These are phyloP conservation scores for Mentha longifolia DNA, from an alignment of 257 asterid species.

Conservation along the genomic window DNA sequence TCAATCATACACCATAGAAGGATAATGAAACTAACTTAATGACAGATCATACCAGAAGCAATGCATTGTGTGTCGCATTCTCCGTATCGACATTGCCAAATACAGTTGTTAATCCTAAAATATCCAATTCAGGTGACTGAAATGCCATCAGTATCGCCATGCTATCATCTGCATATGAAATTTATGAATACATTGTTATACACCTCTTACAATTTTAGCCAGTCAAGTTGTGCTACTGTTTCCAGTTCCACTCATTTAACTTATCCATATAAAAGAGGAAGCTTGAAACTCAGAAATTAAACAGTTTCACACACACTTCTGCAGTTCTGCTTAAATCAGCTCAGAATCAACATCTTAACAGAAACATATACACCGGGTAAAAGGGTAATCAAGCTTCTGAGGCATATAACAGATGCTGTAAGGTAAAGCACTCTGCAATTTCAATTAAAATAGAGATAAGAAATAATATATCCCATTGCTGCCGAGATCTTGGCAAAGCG, in stretches of 20 bases:
- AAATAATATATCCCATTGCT: constrained; percentile 36
- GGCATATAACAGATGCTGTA: neutral
- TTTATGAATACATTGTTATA: constrained; percentile 24
- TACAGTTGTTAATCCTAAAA: constrained; percentile 86
- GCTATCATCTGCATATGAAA: constrained; percentile 69
- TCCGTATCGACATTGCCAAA: constrained; percentile 87
- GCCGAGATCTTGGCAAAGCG: constrained; percentile 58
- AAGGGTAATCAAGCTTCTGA: neutral
- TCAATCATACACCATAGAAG: constrained; percentile 18
- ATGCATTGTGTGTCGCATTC: constrained; percentile 85
- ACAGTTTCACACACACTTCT: too few species aligned
- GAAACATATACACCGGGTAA: neutral
- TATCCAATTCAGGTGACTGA: constrained; percentile 77
- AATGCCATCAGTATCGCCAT: constrained; percentile 96
- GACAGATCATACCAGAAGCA: constrained; percentile 74
- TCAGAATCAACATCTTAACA: neutral
- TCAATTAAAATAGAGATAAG: neutral
- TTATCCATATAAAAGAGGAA: too few species aligned
- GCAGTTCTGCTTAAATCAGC: neutral
- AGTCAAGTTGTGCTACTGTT: too few species aligned
- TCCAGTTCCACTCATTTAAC: too few species aligned
- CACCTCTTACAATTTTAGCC: neutral
- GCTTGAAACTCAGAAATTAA: too few species aligned
- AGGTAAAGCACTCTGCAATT: neutral
- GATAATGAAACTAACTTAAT: constrained; percentile 14